Base-by-base conservation (phyloP, 2,329 filamentous ascomycete species). In the Penicillium crustosum region DNA sequence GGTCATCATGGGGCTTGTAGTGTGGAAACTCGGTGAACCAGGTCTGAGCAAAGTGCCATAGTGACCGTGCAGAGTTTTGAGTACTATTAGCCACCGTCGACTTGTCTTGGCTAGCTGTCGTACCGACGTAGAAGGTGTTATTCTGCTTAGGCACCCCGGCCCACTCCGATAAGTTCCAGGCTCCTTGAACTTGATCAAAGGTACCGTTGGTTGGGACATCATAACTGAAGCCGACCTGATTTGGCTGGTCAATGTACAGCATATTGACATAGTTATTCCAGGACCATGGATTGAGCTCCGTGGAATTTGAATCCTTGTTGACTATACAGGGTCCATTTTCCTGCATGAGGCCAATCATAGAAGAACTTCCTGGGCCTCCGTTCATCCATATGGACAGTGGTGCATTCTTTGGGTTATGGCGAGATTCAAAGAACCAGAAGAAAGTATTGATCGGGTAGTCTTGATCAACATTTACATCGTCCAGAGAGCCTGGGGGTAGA, bases 171-270 rank as follows among this genome's bases (percentile, higher is more conserved):
- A 74, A 55, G 48, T 69, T 62, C 61, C 69, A 65, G 10, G 62
- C 55, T 3, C 50, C 60, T 2, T 58, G 63, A 19, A 73, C 49
- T 45, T 73, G 69, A 47, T 74, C 64, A 38, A 66, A 69, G 9
- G 77, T 79, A 17, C 73, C 76, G 44, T 78, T 79, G 15, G 72
- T 72, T 10, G 69, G 70, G 0, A 72, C 62, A 55, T 77, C 77
- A 67, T 86, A 87, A 12, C 81, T 84, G 65, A 86, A 82, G 0
- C 85, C 85, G 5, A 84, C 81, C 47, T 83, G 80, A 10, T 79
- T 81, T 9, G 84, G 88, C 70, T 90, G 83, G 64, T 90, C 87
- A 63, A 90, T 83, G 72, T 88, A 90, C 17, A 90, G 81, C 81
- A 89, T 83, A 62, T 89, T 89, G 61, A 81, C 82, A 25, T 83